Evolutionary conservation across 768 basidiomycete species (phyloP), one percentile per base, ranked within the genome.

Genomic region (Mycena haematopus): DNA sequence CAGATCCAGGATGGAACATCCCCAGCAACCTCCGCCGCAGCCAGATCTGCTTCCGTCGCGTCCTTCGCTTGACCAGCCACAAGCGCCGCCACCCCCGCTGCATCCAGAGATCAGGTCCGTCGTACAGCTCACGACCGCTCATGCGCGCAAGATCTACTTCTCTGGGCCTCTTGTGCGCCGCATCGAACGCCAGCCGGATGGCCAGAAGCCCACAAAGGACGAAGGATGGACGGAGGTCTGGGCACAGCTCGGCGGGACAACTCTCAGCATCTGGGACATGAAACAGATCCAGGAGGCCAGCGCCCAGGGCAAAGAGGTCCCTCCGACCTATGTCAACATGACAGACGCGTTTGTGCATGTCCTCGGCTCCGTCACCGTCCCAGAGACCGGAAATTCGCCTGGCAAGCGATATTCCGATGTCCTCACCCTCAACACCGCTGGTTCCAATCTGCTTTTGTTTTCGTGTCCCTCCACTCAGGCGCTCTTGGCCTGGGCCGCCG

Each of bases 191-290:
- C 85, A 87, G 65, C 79, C 92, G 1, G 90, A 92, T 72, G 91
- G 93, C 22, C 82, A 87, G 68, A 82, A 80, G 62, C 85, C 89
- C 3, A 70, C 76, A 62, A 90, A 89, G 70, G 90, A 92, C 69
- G 91, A 91, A 3, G 86, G 87, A 1, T 94, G 93, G 91, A 81
- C 82, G 13, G 87, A 94, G 19, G 89, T 95, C 17, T 96, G 92
- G 92, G 94, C 89, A 1, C 94, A 96, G 76, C 80, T 96, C 35
- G 89, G 91, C 52, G 95, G 94, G 5, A 94, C 92, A 6, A 95
- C 91, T 22, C 82, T 96, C 68, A 93, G 92, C 68, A 82, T 95
- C 45, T 96, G 94, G 94, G 92, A 94, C 72, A 95, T 95, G 90
- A 86, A 84, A 69, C 86, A 90, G 68, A 88, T 96, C 58, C 88